A percentile compares a stretch with the other conserved stretches of the same genome.
Evolutionary conservation across 2,329 filamentous ascomycete genomes (phyloP).

Genomic region (Daldinia eschscholtzii): DNA sequence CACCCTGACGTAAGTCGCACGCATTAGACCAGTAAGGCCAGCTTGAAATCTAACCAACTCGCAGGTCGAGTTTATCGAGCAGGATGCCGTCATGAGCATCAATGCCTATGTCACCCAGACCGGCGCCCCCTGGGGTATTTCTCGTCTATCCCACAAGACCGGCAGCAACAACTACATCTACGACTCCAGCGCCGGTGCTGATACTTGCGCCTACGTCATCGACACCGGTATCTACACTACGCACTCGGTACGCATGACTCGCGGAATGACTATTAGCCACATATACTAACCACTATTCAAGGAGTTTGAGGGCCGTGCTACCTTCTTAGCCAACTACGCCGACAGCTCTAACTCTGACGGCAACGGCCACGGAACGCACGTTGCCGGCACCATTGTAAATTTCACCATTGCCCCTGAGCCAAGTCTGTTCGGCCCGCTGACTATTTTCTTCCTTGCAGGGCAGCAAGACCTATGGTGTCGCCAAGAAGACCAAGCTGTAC

Average conservation of each 20-base stretch:
- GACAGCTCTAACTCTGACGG: conserved; percentile 53
- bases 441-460: conserved; percentile 23
- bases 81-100: conserved; percentile 52
- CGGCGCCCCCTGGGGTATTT: conserved; percentile 59
- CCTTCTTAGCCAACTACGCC: conserved; percentile 50
- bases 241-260: conserved; percentile 54
- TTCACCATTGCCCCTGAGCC: neutral
- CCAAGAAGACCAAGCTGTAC: conserved; percentile 58
- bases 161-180: conserved; percentile 57
- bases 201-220: conserved; percentile 65
- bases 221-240: conserved; percentile 65
- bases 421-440: conserved; percentile 9
- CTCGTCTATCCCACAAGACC: conserved; percentile 58
- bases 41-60: conserved; percentile 28
- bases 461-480: conserved; percentile 59
- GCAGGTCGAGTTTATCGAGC: conserved; percentile 55
- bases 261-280: neutral
- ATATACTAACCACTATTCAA: conserved; percentile 38
- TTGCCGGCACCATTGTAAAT: conserved; percentile 57
- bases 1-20: conserved; percentile 54
- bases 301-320: conserved; percentile 60
- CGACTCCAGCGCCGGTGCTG: conserved; percentile 57
- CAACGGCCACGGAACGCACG: conserved; percentile 62
- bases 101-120: conserved; percentile 53
- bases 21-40: neutral